These are phyloP conservation scores for Pseudogymnoascus sp. DNA, from an alignment of 2,329 filamentous ascomycete genomes.

Conservation along the genomic window DNA sequence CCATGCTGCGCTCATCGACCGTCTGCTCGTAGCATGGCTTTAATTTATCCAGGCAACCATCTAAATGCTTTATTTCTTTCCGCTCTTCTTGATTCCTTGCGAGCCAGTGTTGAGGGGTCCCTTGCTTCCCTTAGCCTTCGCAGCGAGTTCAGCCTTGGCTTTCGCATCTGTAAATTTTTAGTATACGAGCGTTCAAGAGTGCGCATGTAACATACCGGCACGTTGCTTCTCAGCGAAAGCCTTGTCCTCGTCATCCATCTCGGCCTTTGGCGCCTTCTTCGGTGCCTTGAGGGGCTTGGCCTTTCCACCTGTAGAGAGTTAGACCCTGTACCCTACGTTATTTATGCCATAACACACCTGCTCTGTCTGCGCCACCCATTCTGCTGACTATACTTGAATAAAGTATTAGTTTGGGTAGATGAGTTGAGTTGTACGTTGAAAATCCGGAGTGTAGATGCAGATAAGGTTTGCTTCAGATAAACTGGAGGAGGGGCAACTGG, in stretches of 20 bases:
- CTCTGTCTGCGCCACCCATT: constrained; percentile 62
- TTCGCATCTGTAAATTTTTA: constrained; percentile 56
- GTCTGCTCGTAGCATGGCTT: constrained; percentile 4
- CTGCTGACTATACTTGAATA: constrained; percentile 20
- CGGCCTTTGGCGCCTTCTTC: constrained; percentile 70
- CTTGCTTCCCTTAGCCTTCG: constrained; percentile 70
- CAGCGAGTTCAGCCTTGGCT: constrained; percentile 75
- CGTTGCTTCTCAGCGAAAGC: constrained; percentile 78
- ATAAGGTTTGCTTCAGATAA: constrained; percentile 9
- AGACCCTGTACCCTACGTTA: constrained; percentile 18
- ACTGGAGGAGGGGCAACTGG: constrained; percentile 7
- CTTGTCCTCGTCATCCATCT: constrained; percentile 79
- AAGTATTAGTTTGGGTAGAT: constrained; percentile 8
- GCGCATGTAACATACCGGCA: constrained; percentile 56
- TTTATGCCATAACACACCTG: constrained; percentile 41
- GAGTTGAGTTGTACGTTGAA: constrained; percentile 6
- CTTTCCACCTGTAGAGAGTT: constrained; percentile 58
- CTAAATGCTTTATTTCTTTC: constrained; percentile 67
- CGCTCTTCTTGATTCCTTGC: constrained; percentile 96
- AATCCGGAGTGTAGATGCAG: constrained; percentile 1
- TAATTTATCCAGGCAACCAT: neutral
- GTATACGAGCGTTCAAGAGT: neutral
- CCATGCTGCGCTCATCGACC: constrained; percentile 36
- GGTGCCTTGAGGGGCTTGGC: constrained; percentile 78
- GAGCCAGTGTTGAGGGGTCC: constrained; percentile 76